Evolutionary conservation across 1,139 yeast genomes (phyloP), one percentile per base, ranked within the genome.

Genomic region (Yamadazyma conglobata): DNA sequence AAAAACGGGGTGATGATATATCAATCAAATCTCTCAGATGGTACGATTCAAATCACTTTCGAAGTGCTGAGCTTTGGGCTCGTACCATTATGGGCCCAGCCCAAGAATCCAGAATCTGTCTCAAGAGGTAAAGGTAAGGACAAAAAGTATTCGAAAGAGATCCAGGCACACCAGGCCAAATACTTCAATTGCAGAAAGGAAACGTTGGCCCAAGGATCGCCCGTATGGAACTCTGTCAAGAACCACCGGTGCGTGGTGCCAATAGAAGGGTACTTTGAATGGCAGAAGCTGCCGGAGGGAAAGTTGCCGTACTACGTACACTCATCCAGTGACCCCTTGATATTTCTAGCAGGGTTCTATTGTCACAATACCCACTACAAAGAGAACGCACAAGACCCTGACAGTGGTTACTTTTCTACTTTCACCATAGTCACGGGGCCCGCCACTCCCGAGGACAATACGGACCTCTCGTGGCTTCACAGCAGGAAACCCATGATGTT

Each of bases 211-310:
- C 58, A 60, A 18, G 54, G 54, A 1, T 58, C 64, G 22, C 56
- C 63, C 19, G 54, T 77, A 18, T 82, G 89, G 88, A 63, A 57
- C 15, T 45, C 70, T 9, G 52, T 61, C 6, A 51, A 64, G 18
- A 55, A 57, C 11, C 46, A 54, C 11, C 52, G 86, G 23, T 88
- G 96, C 50, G 79, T 80, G 1, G 74, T 87, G 0, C 89, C 95
- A 0, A 71, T 84, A 24, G 74, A 75, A 46, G 96, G 96, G 0
- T 89, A 88, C 53, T 88, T 74, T 49, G 97, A 88, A 54, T 88
- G 96, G 96, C 54, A 47, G 18, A 60, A 60, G 30, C 43, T 44
- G 14, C 49, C 48, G 2, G 56, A 48, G 32, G 62, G 60, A 12
- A 78, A 73, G 42, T 52, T 53, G 0, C 96, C 96, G 0, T 76